phyloP scores from a whole-genome alignment of 768 basidiomycete species.

The Mycena epipterygia region DNA sequence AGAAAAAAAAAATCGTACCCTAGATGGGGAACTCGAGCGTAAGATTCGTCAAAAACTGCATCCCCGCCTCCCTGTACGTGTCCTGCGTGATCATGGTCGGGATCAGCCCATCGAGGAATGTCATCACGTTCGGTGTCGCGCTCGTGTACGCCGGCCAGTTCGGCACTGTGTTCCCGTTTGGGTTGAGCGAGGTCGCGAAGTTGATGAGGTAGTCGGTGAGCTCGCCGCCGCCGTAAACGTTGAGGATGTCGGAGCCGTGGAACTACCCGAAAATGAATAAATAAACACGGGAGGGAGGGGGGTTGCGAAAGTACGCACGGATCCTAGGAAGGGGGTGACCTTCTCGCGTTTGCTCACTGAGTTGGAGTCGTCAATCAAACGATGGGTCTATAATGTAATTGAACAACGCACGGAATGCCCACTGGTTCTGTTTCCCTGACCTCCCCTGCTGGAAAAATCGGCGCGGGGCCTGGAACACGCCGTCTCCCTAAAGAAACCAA shows the following conservation, averaged over 20 bases:
- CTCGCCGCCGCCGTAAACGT: conserved; percentile 55
- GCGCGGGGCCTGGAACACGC: conserved; percentile 63
- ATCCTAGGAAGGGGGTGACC: conserved; percentile 54
- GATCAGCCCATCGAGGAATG: no score
- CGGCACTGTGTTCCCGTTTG: conserved; percentile 53
- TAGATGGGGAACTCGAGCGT: conserved; percentile 46
- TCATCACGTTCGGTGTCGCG: conserved; percentile 50
- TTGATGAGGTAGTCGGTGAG: conserved; percentile 59
- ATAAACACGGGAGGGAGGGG: neutral
- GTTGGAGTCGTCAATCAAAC: neutral
- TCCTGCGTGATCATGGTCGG: conserved; percentile 57
- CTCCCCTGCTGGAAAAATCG: conserved; percentile 58
- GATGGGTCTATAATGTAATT: neutral
- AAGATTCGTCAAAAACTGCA: conserved; percentile 50
- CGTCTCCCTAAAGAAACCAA: conserved; percentile 49
- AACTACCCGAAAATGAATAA: conserved; percentile 41
- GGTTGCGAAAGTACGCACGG: conserved; percentile 45
- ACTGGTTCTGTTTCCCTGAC: conserved; percentile 54
- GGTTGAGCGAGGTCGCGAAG: no score
- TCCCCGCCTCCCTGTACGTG: conserved; percentile 56
- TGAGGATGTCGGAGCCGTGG: conserved; percentile 59
- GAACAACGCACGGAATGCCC: conserved; percentile 47
- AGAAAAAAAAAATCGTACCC: no score
- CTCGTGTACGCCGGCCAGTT: conserved; percentile 60
- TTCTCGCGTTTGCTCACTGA: conserved; percentile 63